Evolutionary conservation across 805 yeast genomes (phyloP).

Genomic region (Starmerella kuoi): DNA sequence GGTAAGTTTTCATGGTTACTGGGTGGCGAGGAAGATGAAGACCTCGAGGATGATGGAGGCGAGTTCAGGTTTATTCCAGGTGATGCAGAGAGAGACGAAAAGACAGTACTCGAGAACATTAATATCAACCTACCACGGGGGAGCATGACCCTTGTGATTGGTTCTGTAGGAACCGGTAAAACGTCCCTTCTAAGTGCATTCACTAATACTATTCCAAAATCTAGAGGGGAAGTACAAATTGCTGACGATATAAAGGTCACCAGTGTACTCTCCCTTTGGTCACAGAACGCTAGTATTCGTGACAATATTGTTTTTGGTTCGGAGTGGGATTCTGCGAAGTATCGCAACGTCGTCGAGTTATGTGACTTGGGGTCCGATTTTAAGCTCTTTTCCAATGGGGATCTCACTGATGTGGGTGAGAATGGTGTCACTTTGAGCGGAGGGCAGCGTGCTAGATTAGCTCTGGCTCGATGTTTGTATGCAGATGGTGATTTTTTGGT

Average conservation of each 20-base stretch:
- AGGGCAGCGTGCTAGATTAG: slow-evolving; percentile 78
- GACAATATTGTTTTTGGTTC: slow-evolving; percentile 17
- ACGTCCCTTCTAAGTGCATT: slow-evolving; percentile 58
- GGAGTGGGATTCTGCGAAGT: slow-evolving; percentile 20
- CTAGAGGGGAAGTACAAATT: slow-evolving; percentile 41
- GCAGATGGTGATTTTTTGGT: slow-evolving; percentile 49
- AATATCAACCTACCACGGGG: slow-evolving; percentile 14
- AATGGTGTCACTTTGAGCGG: slow-evolving; percentile 79
- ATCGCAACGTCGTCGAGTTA: slow-evolving; percentile 7
- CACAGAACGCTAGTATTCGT: slow-evolving; percentile 7
- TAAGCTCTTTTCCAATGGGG: slow-evolving; percentile 11
- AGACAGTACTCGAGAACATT: slow-evolving; percentile 23
- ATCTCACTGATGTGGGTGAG: slow-evolving; percentile 60
- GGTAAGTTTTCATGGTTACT: slow-evolving; percentile 12
- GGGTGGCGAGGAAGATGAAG: slow-evolving; percentile 20
- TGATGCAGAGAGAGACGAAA: slow-evolving; percentile 26
- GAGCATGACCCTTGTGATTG: slow-evolving; percentile 54
- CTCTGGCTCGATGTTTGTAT: slow-evolving; percentile 69
- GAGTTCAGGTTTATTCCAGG: slow-evolving; percentile 1
- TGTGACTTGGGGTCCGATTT: slow-evolving; percentile 17
- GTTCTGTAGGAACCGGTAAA: slow-evolving; percentile 74
- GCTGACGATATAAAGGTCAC: slow-evolving; percentile 36
- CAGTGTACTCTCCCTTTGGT: slow-evolving; percentile 15
- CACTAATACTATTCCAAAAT: slow-evolving; percentile 55
- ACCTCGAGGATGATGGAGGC: slow-evolving; percentile 6